These are phyloP conservation scores for Nematodospora valgi DNA, from an alignment of 805 yeast species.

Conservation along the genomic window DNA sequence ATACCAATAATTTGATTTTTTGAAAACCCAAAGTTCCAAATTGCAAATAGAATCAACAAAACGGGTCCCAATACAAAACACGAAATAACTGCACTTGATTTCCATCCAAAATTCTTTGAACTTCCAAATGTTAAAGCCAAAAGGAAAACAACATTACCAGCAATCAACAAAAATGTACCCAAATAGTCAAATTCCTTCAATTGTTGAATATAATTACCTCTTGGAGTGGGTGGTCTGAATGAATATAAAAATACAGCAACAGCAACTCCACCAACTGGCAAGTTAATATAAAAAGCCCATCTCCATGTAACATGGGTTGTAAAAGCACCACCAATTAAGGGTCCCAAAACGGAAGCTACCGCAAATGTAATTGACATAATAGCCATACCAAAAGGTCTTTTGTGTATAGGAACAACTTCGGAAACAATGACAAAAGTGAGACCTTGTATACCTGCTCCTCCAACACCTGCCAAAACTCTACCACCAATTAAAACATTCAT, in stretches of 20 bases:
- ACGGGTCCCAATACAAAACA: conserved; percentile 34
- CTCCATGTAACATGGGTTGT: conserved; percentile 47
- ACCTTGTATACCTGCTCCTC: conserved; percentile 55
- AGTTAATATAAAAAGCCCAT: conserved; percentile 55
- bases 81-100: conserved; percentile 33
- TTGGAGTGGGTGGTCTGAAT: conserved; percentile 46
- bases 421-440: conserved; percentile 50
- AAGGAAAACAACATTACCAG: conserved; percentile 46
- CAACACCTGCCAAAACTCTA: conserved; percentile 57
- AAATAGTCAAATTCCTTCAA: conserved; percentile 48
- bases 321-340: conserved; percentile 51
- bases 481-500: conserved; percentile 43
- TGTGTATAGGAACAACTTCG: conserved; percentile 52
- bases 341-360: conserved; percentile 50
- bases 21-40: conserved; percentile 42
- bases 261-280: conserved; percentile 39
- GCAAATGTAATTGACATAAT: conserved; percentile 49
- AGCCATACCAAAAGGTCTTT: conserved; percentile 54
- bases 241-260: conserved; percentile 25
- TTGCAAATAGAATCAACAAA: conserved; percentile 33
- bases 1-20: conserved; percentile 44
- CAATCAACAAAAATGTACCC: conserved; percentile 49
- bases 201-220: conserved; percentile 34
- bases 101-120: conserved; percentile 49
- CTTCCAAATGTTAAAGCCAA: conserved; percentile 67